Evolutionary conservation across 495 filamentous ascomycete genomes (phyloP).

Genomic region (Cairneyella variabilis): DNA sequence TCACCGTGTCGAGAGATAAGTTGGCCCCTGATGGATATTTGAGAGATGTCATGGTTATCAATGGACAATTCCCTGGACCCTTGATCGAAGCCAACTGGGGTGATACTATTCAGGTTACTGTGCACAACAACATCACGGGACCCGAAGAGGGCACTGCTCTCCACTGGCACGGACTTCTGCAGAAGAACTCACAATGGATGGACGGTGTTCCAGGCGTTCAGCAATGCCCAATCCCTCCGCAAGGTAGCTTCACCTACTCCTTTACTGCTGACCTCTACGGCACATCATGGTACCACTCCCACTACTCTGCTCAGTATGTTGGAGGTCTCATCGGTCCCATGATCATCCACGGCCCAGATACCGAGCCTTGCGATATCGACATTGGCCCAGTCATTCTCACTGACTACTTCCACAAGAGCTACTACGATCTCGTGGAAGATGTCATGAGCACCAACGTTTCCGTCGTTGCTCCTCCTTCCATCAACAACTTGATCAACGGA

Average conservation of each 20-base stretch:
- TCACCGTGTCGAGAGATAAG: constrained; percentile 36
- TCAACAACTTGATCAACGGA: constrained; percentile 52
- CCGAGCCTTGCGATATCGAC: constrained; percentile 35
- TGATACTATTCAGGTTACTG: constrained; percentile 41
- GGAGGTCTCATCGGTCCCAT: constrained; percentile 46
- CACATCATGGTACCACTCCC: constrained; percentile 60
- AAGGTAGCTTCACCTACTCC: constrained; percentile 42
- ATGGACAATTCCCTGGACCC: constrained; percentile 44
- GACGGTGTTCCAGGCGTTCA: constrained; percentile 41
- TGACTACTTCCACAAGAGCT: constrained; percentile 44
- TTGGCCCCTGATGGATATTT: constrained; percentile 46
- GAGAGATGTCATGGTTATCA: constrained; percentile 38
- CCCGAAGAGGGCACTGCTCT: constrained; percentile 30
- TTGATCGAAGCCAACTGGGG: constrained; percentile 32
- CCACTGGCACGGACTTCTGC: constrained; percentile 52
- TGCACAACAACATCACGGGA: constrained; percentile 51
- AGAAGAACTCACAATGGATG: constrained; percentile 18
- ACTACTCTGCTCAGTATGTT: constrained; percentile 52
- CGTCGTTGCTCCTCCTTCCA: constrained; percentile 25
- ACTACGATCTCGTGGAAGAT: constrained; percentile 37
- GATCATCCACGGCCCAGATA: constrained; percentile 34
- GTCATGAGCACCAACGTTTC: constrained; percentile 26
- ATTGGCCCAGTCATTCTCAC: constrained; percentile 44
- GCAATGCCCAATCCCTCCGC: constrained; percentile 44
- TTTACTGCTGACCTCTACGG: constrained; percentile 53